These are phyloP conservation scores for Emmonsiellopsis sp. DNA, from an alignment of 2,329 filamentous ascomycete species.

Conservation along the genomic window DNA sequence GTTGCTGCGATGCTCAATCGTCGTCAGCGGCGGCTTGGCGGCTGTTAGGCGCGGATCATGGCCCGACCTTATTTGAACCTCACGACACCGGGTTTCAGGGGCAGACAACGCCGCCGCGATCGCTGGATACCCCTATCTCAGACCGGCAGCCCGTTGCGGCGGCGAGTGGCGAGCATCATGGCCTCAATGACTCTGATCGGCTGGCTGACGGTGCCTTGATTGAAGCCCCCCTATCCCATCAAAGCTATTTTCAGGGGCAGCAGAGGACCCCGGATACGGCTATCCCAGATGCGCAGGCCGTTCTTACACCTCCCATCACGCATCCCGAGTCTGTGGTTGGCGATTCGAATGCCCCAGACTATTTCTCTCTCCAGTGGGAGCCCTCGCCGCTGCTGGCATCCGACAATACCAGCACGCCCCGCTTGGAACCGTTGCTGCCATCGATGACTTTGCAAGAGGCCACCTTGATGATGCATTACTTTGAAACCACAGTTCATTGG, in stretches of 20 bases:
- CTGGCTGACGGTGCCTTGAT: too few species aligned
- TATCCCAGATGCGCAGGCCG: too few species aligned
- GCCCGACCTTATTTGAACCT: too few species aligned
- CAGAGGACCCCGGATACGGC: too few species aligned
- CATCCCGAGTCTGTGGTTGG: background rate
- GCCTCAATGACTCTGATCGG: too few species aligned
- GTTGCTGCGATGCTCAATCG: background rate
- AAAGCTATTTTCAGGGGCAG: too few species aligned
- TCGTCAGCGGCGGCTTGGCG: background rate
- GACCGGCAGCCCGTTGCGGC: too few species aligned
- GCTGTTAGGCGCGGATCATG: background rate
- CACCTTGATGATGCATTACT: background rate
- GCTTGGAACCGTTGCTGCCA: background rate
- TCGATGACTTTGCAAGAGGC: background rate
- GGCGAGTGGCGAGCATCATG: too few species aligned
- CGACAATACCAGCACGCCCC: background rate
- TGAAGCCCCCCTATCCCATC: too few species aligned
- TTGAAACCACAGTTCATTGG: background rate
- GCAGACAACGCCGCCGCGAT: too few species aligned
- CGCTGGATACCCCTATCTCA: too few species aligned
- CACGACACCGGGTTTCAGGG: too few species aligned
- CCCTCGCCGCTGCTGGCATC: background rate
- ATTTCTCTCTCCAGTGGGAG: background rate
- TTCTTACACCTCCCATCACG: background rate
- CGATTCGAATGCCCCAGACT: background rate